Evolutionary conservation across 2,329 filamentous ascomycete species (phyloP).

Genomic region (Exophiala xenobiotica): DNA sequence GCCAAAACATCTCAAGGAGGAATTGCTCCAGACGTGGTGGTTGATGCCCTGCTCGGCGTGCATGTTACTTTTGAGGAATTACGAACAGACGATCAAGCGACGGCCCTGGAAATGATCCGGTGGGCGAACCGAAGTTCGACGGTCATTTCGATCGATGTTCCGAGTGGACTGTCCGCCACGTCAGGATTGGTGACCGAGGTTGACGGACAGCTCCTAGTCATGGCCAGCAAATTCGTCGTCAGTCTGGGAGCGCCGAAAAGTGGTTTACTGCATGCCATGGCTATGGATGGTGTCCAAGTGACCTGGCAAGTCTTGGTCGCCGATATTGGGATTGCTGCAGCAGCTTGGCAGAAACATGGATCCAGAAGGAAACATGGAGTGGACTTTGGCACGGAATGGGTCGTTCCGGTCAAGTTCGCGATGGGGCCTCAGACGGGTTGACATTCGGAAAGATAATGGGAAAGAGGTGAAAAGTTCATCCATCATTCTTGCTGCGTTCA

Average conservation of each 20-base stretch:
- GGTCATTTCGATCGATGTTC: conserved; percentile 84
- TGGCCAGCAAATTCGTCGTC: conserved; percentile 79
- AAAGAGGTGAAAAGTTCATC: not conserved
- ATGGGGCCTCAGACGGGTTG: conserved; percentile 5
- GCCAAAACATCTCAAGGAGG: conserved; percentile 34
- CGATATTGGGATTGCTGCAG: conserved; percentile 66
- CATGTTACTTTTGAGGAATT: conserved; percentile 88
- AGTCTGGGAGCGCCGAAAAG: conserved; percentile 83
- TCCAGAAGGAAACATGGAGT: conserved; percentile 69
- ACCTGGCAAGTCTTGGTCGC: conserved; percentile 78
- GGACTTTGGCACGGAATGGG: conserved; percentile 85
- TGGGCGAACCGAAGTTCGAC: conserved; percentile 76
- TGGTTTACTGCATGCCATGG: conserved; percentile 75
- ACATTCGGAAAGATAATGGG: not conserved
- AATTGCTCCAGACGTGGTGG: conserved; percentile 72
- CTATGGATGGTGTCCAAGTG: conserved; percentile 46
- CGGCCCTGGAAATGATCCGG: conserved; percentile 84
- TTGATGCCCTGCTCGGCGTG: conserved; percentile 84
- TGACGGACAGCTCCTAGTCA: conserved; percentile 75
- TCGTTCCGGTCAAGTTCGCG: conserved; percentile 50
- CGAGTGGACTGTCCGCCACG: conserved; percentile 61
- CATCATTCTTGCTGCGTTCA: conserved; percentile 18
- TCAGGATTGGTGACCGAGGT: conserved; percentile 55
- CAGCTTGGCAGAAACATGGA: conserved; percentile 33
- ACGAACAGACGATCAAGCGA: conserved; percentile 75